A percentile compares a stretch with the other conserved stretches of the same genome.
Evolutionary conservation across 2,329 filamentous ascomycete genomes (phyloP).

Genomic region (Sporothrix schenckii): DNA sequence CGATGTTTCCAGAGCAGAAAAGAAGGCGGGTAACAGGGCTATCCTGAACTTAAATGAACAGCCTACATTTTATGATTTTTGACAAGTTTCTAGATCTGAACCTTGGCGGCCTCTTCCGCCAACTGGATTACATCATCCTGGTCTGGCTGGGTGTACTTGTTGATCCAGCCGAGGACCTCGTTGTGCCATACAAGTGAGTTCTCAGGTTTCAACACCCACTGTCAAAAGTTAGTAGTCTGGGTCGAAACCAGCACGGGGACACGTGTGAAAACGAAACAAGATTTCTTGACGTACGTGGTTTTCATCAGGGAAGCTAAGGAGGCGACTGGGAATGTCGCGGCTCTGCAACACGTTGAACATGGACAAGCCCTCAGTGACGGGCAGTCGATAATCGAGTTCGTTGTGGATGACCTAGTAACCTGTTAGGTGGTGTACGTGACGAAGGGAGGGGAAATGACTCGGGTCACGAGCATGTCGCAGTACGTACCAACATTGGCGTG

Average conservation of each 20-base stretch:
- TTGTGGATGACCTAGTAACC: slow-evolving; percentile 68
- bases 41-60: too few species aligned
- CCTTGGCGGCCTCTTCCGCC: neutral
- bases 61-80: neutral
- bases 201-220: slow-evolving; percentile 88
- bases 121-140: neutral
- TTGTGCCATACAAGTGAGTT: slow-evolving; percentile 90
- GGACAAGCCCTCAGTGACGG: slow-evolving; percentile 79
- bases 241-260: neutral
- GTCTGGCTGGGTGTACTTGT: slow-evolving; percentile 59
- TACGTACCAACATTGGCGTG: slow-evolving; percentile 70
- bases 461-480: neutral
- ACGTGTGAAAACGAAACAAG: slow-evolving; percentile 48
- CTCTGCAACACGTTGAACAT: slow-evolving; percentile 86
- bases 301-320: slow-evolving; percentile 80
- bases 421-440: neutral
- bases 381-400: slow-evolving; percentile 84
- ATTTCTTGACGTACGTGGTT: slow-evolving; percentile 50
- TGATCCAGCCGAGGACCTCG: slow-evolving; percentile 79
- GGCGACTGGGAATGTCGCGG: slow-evolving; percentile 71
- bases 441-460: neutral
- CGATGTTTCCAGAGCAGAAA: neutral
- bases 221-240: slow-evolving; percentile 1
- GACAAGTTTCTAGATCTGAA: neutral
- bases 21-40: neutral